These are phyloP conservation scores for Stromatinia cepivora DNA, from an alignment of 2,329 filamentous ascomycete species.

Conservation along the genomic window DNA sequence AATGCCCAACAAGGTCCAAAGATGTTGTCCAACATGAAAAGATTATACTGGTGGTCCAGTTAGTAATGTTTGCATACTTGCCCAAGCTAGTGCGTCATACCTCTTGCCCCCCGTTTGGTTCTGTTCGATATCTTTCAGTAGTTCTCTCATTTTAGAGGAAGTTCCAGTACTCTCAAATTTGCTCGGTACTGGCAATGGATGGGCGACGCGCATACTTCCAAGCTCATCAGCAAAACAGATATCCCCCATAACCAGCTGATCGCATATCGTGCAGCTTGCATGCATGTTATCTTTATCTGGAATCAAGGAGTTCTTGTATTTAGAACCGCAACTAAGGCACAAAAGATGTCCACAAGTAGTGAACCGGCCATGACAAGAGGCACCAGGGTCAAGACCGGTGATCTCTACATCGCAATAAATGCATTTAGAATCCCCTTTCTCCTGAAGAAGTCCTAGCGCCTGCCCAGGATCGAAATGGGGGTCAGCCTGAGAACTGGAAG, in stretches of 20 bases:
- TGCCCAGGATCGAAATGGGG: background rate
- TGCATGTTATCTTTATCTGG: background rate
- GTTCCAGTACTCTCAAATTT: constrained; percentile 37
- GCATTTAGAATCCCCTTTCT: background rate
- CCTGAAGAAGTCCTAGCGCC: background rate
- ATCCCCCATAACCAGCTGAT: background rate
- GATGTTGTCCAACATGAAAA: constrained; percentile 30
- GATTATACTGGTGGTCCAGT: constrained; percentile 40
- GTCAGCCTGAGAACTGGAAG: background rate
- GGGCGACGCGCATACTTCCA: background rate
- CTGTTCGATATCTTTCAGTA: constrained; percentile 41
- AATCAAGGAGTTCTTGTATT: background rate
- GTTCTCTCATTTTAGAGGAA: constrained; percentile 42
- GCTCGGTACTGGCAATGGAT: constrained; percentile 20
- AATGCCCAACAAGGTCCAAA: constrained; percentile 39
- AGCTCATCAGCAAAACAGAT: background rate
- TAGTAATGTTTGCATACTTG: constrained; percentile 45
- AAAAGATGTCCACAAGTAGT: constrained; percentile 10
- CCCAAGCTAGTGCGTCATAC: constrained; percentile 25
- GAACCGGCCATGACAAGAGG: constrained; percentile 1
- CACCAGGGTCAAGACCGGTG: background rate
- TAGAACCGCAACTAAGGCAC: background rate
- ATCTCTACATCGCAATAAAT: background rate
- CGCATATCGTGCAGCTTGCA: background rate
- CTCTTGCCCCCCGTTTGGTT: constrained; percentile 33